Percentiles rank a stretch among this genome's conserved stretches.
Evolutionary conservation across 441 rosid genomes (phyloP).

Genomic region (Erodium moschatum): DNA sequence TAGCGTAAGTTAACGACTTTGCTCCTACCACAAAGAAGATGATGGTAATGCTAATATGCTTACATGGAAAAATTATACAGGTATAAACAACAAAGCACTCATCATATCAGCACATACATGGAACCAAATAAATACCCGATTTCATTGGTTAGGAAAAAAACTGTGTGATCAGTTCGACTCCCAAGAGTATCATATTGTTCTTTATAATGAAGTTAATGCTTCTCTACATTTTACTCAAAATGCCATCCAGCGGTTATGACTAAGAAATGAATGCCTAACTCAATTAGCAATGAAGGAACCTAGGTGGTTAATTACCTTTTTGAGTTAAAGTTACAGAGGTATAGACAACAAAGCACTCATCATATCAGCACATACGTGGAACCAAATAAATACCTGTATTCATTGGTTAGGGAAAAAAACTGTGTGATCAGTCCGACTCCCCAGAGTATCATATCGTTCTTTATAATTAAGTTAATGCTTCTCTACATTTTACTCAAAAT

Average conservation of each 20-base stretch:
- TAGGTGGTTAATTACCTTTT: conserved; percentile 3
- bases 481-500: neutral
- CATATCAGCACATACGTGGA: neutral
- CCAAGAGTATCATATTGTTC: neutral
- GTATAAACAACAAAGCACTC: neutral
- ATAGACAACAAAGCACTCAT: neutral
- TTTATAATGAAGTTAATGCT: neutral
- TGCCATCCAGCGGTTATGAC: neutral
- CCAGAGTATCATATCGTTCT: neutral
- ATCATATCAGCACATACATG: neutral
- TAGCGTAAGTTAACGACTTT: neutral
- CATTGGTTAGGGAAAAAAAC: neutral
- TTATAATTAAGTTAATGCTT: neutral
- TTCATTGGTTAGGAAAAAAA: neutral
- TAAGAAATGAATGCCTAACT: neutral
- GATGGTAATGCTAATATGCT: conserved; percentile 5
- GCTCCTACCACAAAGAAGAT: neutral
- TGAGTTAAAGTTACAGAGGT: neutral
- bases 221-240: neutral
- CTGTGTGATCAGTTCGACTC: neutral
- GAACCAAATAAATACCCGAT: neutral
- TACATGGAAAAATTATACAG: neutral
- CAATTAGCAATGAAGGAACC: conserved; percentile 2
- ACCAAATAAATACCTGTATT: neutral
- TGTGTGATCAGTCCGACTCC: neutral